Conservation (phyloP, 2,329 filamentous ascomycete species). For the Curvularia lunata region DNA sequence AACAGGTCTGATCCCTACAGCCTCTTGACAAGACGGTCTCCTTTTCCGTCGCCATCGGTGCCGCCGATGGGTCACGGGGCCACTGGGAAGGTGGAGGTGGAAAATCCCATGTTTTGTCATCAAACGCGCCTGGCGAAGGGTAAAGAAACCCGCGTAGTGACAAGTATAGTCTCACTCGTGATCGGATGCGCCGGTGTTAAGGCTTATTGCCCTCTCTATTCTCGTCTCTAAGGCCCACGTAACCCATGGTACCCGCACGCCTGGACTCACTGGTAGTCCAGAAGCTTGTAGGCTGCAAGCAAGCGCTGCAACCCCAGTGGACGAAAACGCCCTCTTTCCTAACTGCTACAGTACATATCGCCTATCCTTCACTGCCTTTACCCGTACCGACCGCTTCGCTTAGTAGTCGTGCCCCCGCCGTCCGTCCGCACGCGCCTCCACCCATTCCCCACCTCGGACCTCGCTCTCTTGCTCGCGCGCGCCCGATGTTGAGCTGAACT, state of each 20-base stretch:
- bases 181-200: background rate
- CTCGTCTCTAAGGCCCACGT: background rate
- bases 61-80: background rate
- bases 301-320: background rate
- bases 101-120: background rate
- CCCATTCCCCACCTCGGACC: background rate
- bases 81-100: background rate
- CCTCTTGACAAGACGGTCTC: background rate
- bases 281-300: background rate
- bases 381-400: conserved; percentile 2
- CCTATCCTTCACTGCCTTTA: background rate
- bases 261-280: background rate
- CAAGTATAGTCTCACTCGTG: background rate
- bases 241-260: background rate
- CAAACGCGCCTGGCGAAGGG: background rate
- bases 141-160: background rate
- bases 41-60: background rate
- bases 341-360: background rate
- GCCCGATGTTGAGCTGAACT: background rate
- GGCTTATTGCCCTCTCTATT: background rate
- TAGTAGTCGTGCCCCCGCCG: background rate
- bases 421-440: background rate
- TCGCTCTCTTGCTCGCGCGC: background rate
- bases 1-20: background rate
- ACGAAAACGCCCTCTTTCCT: background rate